Evolutionary conservation across 352 stramenopile species (phyloP).

Genomic region (Pythium diclinum): DNA sequence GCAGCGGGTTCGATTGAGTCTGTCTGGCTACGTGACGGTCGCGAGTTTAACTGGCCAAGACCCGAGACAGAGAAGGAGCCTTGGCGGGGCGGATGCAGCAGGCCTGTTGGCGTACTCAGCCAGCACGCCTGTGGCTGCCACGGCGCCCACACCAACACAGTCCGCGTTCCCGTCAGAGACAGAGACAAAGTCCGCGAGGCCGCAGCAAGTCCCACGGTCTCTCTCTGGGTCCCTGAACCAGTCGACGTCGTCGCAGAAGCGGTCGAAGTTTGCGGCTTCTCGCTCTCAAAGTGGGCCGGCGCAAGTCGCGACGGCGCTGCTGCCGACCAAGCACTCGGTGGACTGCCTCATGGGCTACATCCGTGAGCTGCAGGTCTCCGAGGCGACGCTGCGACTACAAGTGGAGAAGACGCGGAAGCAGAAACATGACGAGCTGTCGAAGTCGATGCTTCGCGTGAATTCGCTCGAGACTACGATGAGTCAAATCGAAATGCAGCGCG

Average conservation of each 20-base stretch:
- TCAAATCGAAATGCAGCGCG: slow-evolving; percentile 23
- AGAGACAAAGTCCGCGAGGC: not conserved
- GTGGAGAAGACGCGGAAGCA: slow-evolving; percentile 52
- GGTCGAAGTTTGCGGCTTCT: slow-evolving; percentile 29
- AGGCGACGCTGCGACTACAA: slow-evolving; percentile 56
- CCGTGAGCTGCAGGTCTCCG: slow-evolving; percentile 64
- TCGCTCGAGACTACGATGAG: slow-evolving; percentile 44
- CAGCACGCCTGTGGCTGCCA: not conserved
- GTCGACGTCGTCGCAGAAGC: slow-evolving; percentile 28
- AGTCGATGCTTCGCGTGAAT: slow-evolving; percentile 39
- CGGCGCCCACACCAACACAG: not conserved
- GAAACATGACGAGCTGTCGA: slow-evolving; percentile 47
- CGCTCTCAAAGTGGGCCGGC: slow-evolving; percentile 16
- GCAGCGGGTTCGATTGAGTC: slow-evolving; percentile 54
- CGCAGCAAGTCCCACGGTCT: not conserved
- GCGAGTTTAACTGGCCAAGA: slow-evolving; percentile 31
- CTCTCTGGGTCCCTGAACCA: slow-evolving; percentile 27
- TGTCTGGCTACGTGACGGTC: slow-evolving; percentile 37
- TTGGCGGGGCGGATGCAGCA: not conserved
- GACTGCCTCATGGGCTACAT: slow-evolving; percentile 78
- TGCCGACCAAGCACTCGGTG: slow-evolving; percentile 54
- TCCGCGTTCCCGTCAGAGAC: not conserved
- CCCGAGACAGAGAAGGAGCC: slow-evolving; percentile 13
- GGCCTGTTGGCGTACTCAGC: not conserved
- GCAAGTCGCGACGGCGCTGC: slow-evolving; percentile 46